These are phyloP conservation scores for Aspergillus versicolor DNA, from an alignment of 2,329 filamentous ascomycete species.

Conservation along the genomic window DNA sequence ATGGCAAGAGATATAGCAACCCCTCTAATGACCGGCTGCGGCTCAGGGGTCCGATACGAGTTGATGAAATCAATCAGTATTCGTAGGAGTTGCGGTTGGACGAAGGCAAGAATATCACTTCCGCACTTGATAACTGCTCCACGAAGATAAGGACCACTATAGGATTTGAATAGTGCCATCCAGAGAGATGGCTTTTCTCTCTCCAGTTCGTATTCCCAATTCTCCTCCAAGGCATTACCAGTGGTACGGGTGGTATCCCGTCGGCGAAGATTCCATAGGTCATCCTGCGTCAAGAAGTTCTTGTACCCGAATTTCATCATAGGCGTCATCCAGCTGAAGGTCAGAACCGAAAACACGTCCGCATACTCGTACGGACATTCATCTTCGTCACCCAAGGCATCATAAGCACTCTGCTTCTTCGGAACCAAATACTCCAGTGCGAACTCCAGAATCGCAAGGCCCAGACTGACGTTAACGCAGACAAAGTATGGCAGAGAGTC, in stretches of 20 bases:
- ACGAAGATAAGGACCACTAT: constrained; percentile 78
- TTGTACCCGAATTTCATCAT: constrained; percentile 95
- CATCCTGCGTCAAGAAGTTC: constrained; percentile 87
- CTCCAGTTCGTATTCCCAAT: constrained; percentile 74
- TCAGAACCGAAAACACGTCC: constrained; percentile 87
- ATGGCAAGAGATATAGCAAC: constrained; percentile 86
- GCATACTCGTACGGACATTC: constrained; percentile 82
- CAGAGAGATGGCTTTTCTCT: constrained; percentile 80
- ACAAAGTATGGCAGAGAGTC: constrained; percentile 72
- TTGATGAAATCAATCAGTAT: constrained; percentile 79
- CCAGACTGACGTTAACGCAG: constrained; percentile 70
- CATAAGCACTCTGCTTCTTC: constrained; percentile 70
- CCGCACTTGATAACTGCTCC: constrained; percentile 84
- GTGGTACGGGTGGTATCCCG: constrained; percentile 77
- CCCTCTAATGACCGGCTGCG: constrained; percentile 78
- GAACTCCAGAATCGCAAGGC: constrained; percentile 69
- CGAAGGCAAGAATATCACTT: constrained; percentile 82
- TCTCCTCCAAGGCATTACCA: constrained; percentile 65
- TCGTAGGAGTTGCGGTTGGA: constrained; percentile 86
- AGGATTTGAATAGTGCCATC: constrained; percentile 79
- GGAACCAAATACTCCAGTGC: constrained; percentile 81
- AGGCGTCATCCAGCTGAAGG: constrained; percentile 98
- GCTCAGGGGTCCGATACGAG: constrained; percentile 65
- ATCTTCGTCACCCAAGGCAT: constrained; percentile 64
- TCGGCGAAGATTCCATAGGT: constrained; percentile 87